Conservation (phyloP, 331 rosid species). For the Cydonia oblonga region DNA sequence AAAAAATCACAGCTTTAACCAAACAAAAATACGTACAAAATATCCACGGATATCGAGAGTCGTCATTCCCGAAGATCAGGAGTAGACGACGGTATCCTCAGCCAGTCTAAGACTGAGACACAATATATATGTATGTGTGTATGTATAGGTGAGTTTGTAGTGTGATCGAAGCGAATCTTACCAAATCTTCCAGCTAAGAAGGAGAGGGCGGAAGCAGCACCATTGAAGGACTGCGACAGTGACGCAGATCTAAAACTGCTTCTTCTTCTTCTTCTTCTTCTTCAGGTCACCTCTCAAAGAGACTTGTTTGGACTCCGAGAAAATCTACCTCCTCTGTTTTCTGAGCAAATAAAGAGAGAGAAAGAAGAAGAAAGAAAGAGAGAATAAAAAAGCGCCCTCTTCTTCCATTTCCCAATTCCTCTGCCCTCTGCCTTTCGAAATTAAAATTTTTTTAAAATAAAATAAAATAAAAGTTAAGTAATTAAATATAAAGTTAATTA, state of each 20-base stretch:
- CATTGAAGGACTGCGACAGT: slow-evolving; percentile 11
- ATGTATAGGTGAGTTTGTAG: not conserved
- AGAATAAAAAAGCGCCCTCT: not conserved
- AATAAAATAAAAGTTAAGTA: not conserved
- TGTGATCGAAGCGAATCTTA: slow-evolving; percentile 12
- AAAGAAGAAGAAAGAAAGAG: not conserved
- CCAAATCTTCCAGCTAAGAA: slow-evolving; percentile 17
- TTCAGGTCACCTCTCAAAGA: not conserved
- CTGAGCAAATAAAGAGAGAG: not conserved
- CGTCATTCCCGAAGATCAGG: slow-evolving; percentile 3
- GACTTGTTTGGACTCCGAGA: slow-evolving; percentile 22
- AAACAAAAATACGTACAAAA: slow-evolving; percentile 7
- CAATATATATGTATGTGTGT: not conserved
- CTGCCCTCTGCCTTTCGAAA: slow-evolving; percentile 18
- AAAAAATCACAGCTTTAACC: slow-evolving; percentile 1
- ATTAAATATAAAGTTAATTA: not conserved
- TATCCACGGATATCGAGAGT: not conserved
- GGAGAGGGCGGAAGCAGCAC: slow-evolving; percentile 1
- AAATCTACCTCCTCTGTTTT: not conserved
- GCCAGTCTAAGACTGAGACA: not conserved
- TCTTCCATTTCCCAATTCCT: slow-evolving; percentile 28
- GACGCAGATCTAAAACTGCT: slow-evolving; percentile 33
- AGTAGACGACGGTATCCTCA: not conserved
- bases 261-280: slow-evolving; percentile 8
- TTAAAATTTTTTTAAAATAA: not conserved